Evolutionary conservation across 257 asterid species (phyloP), one percentile per base, ranked within the genome.

Genomic region (Linaria vulgaris): DNA sequence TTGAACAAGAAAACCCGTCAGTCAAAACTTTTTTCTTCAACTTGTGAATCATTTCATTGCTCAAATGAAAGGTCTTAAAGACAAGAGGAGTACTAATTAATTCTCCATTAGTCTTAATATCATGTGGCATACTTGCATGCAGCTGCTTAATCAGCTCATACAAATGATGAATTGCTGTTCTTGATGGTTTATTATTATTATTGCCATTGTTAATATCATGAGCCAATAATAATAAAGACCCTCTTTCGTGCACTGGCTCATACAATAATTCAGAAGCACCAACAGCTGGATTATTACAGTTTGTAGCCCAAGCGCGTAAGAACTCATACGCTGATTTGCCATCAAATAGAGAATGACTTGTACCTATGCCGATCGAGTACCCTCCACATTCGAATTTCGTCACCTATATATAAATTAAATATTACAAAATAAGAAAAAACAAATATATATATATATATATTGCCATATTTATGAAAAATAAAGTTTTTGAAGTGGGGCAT

Each of bases 361-460:
- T 68, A 0, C 74, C 74, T 17, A 64, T 68, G 5, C 78, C 78
- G 39, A 67, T 34, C 0, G 74, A 56, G 63, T 61, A 73, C 3
- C 78, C 70, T 56, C 78, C 78, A 62, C 78, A 73, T 14, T 52
- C 73, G 50, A 67, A 73, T 63, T 56, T 73, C 0, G 70, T 67
- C 63, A 73, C 70, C 74, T 67, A 41, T 45, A 25, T 3, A 9
- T 22, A 31, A 39, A 15, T 13, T 25, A n/a, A n/a, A n/a, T n/a
- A n/a, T n/a, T n/a, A n/a, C n/a, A n/a, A n/a, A n/a, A n/a, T n/a
- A n/a, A n/a, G n/a, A n/a, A n/a, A n/a, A n/a, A n/a, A n/a, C n/a
- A n/a, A n/a, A n/a, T n/a, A n/a, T n/a, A n/a, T n/a, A n/a, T n/a
- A n/a, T n/a, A n/a, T n/a, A n/a, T n/a, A n/a, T n/a, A n/a, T n/a